Conservation (phyloP, 2,329 filamentous ascomycete genomes). For the Lojkania enalia region DNA sequence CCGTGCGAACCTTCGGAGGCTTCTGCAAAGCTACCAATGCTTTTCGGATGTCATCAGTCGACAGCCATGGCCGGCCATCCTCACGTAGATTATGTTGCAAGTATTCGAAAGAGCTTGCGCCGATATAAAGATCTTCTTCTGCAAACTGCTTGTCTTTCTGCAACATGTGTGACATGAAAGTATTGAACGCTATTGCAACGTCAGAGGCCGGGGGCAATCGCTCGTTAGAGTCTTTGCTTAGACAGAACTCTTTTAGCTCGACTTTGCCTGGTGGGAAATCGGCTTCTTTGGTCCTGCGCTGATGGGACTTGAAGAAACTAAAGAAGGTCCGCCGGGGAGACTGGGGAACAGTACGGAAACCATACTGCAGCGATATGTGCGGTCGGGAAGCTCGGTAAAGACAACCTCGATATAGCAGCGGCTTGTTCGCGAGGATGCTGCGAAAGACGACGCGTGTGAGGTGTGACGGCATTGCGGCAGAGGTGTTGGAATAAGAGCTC, state of each 20-base stretch:
- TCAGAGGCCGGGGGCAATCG: slow-evolving; percentile 67
- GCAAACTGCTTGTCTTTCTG: slow-evolving; percentile 28
- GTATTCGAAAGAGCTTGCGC: slow-evolving; percentile 63
- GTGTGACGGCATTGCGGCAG: slow-evolving; percentile 59
- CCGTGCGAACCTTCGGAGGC: slow-evolving; percentile 42
- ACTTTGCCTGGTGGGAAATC: slow-evolving; percentile 72
- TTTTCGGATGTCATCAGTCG: slow-evolving; percentile 44
- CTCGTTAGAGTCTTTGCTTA: slow-evolving; percentile 63
- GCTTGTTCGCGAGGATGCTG: slow-evolving; percentile 58
- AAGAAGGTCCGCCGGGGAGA: slow-evolving; percentile 63
- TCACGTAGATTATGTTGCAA: slow-evolving; percentile 48
- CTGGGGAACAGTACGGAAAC: slow-evolving; percentile 17
- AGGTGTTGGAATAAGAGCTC: no score
- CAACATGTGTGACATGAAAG: slow-evolving; percentile 34
- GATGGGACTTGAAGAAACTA: slow-evolving; percentile 64
- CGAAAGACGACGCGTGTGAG: slow-evolving; percentile 64
- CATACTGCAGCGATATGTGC: slow-evolving; percentile 25
- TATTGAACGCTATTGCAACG: slow-evolving; percentile 59
- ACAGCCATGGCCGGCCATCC: slow-evolving; percentile 41
- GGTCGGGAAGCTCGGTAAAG: slow-evolving; percentile 39
- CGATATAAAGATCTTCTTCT: slow-evolving; percentile 56
- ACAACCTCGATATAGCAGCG: slow-evolving; percentile 51
- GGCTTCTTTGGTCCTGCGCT: slow-evolving; percentile 61
- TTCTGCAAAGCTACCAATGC: slow-evolving; percentile 43
- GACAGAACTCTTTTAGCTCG: slow-evolving; percentile 69